Percentiles rank a stretch among this genome's conserved stretches.
Conservation (phyloP, 192 early-diverging fungal genomes). For the Backusella tuberculispora region DNA sequence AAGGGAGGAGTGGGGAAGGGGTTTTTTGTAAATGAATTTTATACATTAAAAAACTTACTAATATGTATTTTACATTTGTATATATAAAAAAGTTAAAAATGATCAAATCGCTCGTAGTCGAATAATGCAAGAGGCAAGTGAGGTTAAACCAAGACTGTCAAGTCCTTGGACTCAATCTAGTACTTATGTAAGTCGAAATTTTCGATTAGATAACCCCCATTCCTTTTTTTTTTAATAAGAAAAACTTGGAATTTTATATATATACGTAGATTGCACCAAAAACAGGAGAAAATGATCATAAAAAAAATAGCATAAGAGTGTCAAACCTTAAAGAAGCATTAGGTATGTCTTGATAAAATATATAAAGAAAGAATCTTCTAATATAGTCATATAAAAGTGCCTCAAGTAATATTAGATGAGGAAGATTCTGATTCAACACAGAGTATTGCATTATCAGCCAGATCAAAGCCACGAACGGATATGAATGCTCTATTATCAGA, state of each 20-base stretch:
- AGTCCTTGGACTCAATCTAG: conserved; percentile 29
- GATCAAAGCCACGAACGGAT: conserved; percentile 19
- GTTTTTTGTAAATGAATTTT: no score
- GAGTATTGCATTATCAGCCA: neutral
- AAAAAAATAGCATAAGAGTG: conserved; percentile 23
- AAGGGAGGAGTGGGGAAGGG: neutral
- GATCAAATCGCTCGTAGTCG: neutral
- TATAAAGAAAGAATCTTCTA: no score
- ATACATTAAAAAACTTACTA: no score
- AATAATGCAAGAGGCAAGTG: neutral
- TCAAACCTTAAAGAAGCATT: conserved; percentile 21
- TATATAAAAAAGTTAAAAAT: conserved; percentile 13
- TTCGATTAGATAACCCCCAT: neutral
- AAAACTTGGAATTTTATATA: neutral
- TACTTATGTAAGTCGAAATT: conserved; percentile 11
- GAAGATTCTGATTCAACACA: conserved; percentile 19
- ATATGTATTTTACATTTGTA: neutral
- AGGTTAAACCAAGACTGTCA: conserved; percentile 32
- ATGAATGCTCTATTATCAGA: conserved; percentile 26
- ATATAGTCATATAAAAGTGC: neutral
- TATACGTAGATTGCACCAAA: neutral
- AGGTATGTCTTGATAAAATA: neutral
- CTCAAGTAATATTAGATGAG: neutral
- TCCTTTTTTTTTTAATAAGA: neutral
- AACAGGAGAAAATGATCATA: neutral